Conservation (phyloP, 305 asterid species). For the Withania somnifera region DNA sequence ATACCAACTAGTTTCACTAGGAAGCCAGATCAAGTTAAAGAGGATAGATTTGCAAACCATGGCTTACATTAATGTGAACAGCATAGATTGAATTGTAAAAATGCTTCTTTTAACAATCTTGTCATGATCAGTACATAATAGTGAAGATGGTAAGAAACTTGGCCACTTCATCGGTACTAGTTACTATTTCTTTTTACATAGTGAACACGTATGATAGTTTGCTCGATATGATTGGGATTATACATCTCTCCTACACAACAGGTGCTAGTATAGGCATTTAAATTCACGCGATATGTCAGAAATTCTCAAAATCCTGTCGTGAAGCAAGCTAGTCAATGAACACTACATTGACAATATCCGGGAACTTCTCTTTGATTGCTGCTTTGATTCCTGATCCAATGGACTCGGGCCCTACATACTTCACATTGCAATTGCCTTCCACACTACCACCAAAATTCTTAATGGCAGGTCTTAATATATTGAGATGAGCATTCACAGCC, state of each 20-base stretch:
- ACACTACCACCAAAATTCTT: constrained; percentile 81
- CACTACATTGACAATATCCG: constrained; percentile 60
- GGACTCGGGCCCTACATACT: constrained; percentile 67
- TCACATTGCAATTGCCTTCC: constrained; percentile 52
- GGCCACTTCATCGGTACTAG: neutral
- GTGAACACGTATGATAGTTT: neutral
- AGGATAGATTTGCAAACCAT: neutral
- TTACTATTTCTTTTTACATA: neutral
- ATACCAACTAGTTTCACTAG: neutral
- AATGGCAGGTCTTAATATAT: constrained; percentile 76
- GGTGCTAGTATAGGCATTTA: neutral
- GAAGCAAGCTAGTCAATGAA: constrained; percentile 28
- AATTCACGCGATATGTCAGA: neutral
- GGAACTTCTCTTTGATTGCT: constrained; percentile 87
- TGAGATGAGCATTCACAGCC: constrained; percentile 82
- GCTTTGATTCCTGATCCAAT: constrained; percentile 87
- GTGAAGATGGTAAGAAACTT: neutral
- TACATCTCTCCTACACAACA: neutral
- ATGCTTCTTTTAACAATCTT: neutral
- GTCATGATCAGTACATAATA: neutral
- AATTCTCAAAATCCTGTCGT: neutral
- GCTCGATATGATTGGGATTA: neutral
- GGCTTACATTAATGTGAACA: neutral
- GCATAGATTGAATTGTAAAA: neutral
- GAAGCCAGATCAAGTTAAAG: neutral